Percentiles rank a stretch among this genome's conserved stretches.
These are phyloP conservation scores for Petunia secreta DNA, from an alignment of 257 asterid genomes.

Conservation along the genomic window DNA sequence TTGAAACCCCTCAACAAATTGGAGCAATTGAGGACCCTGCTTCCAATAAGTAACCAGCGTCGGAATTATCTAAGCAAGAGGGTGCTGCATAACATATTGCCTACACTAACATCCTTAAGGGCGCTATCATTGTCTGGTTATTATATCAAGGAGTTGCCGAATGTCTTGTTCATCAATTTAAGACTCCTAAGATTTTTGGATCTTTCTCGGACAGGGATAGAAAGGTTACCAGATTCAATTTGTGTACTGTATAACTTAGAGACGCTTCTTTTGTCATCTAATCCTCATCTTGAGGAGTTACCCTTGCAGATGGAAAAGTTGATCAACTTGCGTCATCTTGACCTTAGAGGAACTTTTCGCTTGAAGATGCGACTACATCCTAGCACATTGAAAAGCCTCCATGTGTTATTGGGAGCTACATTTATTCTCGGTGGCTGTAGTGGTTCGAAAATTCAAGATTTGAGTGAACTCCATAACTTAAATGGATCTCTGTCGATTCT, in stretches of 20 bases:
- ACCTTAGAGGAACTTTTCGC: not conserved
- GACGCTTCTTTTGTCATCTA: not conserved
- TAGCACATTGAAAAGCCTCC: slow-evolving; percentile 15
- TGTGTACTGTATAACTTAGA: slow-evolving; percentile 22
- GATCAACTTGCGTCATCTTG: slow-evolving; percentile 17
- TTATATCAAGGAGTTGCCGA: not conserved
- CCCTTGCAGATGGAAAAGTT: not conserved
- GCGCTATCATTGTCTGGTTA: slow-evolving; percentile 17
- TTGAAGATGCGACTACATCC: not conserved
- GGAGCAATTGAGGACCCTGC: slow-evolving; percentile 21
- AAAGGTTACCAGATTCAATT: not conserved
- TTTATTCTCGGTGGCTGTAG: not conserved
- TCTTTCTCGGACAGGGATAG: not conserved
- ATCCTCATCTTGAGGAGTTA: not conserved
- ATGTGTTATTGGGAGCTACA: not conserved
- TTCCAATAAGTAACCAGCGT: slow-evolving; percentile 3
- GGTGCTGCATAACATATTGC: not conserved
- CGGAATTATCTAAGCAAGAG: not conserved
- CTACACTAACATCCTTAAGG: slow-evolving; percentile 15
- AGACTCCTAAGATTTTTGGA: slow-evolving; percentile 3
- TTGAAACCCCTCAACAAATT: not conserved
- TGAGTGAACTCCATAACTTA: slow-evolving; percentile 3
- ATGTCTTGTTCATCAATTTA: not conserved
- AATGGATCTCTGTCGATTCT: not conserved
- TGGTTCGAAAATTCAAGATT: not conserved